Percentiles rank a stretch among this genome's conserved stretches.
phyloP scores from a whole-genome alignment of 2,329 filamentous ascomycete species.

The Plenodomus biglobosus region DNA sequence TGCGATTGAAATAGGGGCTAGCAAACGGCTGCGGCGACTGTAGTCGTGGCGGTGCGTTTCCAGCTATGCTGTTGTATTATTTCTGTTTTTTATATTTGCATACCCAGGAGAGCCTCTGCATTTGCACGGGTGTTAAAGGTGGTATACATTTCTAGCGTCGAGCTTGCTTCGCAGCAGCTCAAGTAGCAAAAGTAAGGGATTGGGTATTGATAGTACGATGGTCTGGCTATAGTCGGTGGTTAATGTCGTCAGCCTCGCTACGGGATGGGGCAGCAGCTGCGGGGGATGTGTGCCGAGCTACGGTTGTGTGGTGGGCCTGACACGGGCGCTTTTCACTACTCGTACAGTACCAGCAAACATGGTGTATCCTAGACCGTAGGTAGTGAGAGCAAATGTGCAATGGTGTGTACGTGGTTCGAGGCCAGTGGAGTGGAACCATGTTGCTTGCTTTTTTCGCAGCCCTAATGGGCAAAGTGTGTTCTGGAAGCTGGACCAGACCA shows the following conservation, averaged over 20 bases:
- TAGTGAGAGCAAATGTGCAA: background rate
- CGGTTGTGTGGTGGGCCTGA: constrained; percentile 5
- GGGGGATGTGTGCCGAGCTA: constrained; percentile 4
- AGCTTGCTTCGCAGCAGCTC: background rate
- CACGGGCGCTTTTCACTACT: background rate
- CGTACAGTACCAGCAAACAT: background rate
- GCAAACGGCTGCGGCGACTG: constrained; percentile 38
- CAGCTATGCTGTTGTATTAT: constrained; percentile 18
- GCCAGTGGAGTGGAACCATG: no score
- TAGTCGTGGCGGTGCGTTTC: constrained; percentile 9
- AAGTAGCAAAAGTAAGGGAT: background rate
- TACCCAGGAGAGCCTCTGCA: constrained; percentile 25
- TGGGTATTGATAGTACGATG: constrained; percentile 8
- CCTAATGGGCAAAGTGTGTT: constrained; percentile 1
- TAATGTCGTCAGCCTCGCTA: background rate
- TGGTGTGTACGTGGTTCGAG: background rate
- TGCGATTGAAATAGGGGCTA: constrained; percentile 42
- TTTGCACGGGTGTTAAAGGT: constrained; percentile 22
- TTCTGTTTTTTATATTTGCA: constrained; percentile 17
- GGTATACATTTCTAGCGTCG: background rate
- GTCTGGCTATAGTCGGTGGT: background rate
- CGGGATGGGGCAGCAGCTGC: background rate
- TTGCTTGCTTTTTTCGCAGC: constrained; percentile 2
- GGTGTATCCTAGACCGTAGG: no score
- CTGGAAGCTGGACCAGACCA: background rate